Evolutionary conservation across 495 filamentous ascomycete species (phyloP), one percentile per base, ranked within the genome.

Genomic region (Penicillium goetzii): DNA sequence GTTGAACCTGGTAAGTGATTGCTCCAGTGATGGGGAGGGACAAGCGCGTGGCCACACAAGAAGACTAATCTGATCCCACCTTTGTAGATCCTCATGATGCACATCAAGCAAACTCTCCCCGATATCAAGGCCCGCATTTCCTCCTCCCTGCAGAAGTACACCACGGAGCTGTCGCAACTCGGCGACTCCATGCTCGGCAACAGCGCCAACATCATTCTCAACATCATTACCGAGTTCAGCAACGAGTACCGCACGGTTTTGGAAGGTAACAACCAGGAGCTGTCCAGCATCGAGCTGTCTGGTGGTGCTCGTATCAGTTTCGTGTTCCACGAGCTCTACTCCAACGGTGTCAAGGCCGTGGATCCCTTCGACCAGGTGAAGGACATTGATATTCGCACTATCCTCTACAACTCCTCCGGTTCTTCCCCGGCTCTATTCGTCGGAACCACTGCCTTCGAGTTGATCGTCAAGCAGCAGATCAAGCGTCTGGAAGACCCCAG

Each of bases 391-490:
- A 99, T 99, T 74, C 87, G 96, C 67, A 97, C 92, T 32, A 92
- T 97, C 64, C 86, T 99, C 23, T 93, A 94, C 86, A 99, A 99
- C 85, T 97, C 96, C 9, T 98, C 96, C 21, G 96, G 96, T 70
- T 92, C 96, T 14, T 97, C 96, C 11, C 96, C 96, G 6, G 93
- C 96, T 7, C 88, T 99, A 14, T 99, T 99, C 75, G 96, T 99
- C 41, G 95, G 94, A 57, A 98, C 96, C 10, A 95, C 92, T 1
- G 96, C 96, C 4, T 99, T 99, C 61, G 96, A 99, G 74, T 83
- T 97, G 55, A 97, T 99, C 67, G 96, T 98, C 66, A 99, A 98
- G 85, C 90, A 97, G 74, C 92, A 99, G 74, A 99, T 99, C 77
- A 96, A 89, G 84, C 86, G 96, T 50, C 77, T 99, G 53, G 96